Conservation (phyloP, 148 eudicot genomes). For the Nepenthes gracilis region DNA sequence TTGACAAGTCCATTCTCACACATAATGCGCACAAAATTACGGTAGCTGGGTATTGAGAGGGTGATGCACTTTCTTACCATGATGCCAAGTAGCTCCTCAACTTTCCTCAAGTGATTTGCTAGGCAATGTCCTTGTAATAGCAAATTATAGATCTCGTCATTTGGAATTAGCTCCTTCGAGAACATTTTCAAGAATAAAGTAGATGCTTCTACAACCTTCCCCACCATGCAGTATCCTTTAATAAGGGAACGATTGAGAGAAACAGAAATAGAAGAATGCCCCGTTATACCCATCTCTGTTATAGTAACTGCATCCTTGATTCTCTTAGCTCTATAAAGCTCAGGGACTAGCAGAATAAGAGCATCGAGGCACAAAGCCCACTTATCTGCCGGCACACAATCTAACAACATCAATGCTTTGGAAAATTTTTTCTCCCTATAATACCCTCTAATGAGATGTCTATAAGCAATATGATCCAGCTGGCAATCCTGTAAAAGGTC, state of each 20-base stretch:
- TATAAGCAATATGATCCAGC: slow-evolving; percentile 27
- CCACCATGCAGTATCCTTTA: slow-evolving; percentile 23
- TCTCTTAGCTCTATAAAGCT: slow-evolving; percentile 25
- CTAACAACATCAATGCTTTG: slow-evolving; percentile 30
- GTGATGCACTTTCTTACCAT: slow-evolving; percentile 38
- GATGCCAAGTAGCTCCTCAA: slow-evolving; percentile 29
- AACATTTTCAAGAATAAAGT: slow-evolving; percentile 21
- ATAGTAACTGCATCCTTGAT: slow-evolving; percentile 29
- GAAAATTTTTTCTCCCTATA: slow-evolving; percentile 31
- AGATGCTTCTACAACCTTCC: slow-evolving; percentile 29
- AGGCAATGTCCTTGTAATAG: slow-evolving; percentile 41
- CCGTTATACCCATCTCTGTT: slow-evolving; percentile 22
- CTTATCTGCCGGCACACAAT: slow-evolving; percentile 22
- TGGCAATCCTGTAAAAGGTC: slow-evolving; percentile 23
- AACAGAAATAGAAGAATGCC: slow-evolving; percentile 15
- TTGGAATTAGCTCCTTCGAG: slow-evolving; percentile 15
- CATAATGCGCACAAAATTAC: slow-evolving; percentile 23
- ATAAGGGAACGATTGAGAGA: slow-evolving; percentile 24
- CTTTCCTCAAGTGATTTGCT: slow-evolving; percentile 22
- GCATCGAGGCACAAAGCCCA: slow-evolving; percentile 21
- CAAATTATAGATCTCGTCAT: slow-evolving; percentile 24
- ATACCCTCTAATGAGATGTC: slow-evolving; percentile 41
- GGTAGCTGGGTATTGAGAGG: slow-evolving; percentile 36
- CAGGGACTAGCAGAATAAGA: slow-evolving; percentile 22
- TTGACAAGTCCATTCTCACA: slow-evolving; percentile 22